These are phyloP conservation scores for Stereum hirsutum DNA, from an alignment of 1,284 basidiomycete genomes.

Conservation along the genomic window DNA sequence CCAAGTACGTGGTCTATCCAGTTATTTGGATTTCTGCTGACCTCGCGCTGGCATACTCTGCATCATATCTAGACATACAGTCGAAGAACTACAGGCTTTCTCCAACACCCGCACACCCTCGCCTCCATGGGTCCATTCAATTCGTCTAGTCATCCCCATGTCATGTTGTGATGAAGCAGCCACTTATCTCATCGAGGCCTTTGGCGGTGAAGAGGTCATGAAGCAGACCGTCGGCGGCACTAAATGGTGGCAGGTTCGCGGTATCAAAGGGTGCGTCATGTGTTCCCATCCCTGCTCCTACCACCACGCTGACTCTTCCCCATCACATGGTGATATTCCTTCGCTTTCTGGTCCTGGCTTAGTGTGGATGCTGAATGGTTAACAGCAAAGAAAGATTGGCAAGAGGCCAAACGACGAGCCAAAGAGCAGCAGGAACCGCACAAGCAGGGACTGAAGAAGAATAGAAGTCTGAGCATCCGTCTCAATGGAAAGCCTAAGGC, in stretches of 20 bases:
- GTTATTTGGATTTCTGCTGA: conserved; percentile 1
- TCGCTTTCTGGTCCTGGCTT: no score
- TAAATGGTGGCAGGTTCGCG: conserved; percentile 95
- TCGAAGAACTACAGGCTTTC: conserved; percentile 82
- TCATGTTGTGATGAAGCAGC: conserved; percentile 77
- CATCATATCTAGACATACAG: conserved; percentile 47
- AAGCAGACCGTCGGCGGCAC: conserved; percentile 78
- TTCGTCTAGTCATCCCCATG: conserved; percentile 69
- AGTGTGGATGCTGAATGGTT: conserved; percentile 92
- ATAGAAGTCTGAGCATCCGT: no score
- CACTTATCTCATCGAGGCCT: conserved; percentile 61
- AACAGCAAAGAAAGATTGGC: conserved; percentile 65
- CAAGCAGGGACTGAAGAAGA: conserved; percentile 25
- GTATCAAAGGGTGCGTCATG: conserved; percentile 51
- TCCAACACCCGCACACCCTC: conserved; percentile 81
- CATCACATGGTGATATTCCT: no score
- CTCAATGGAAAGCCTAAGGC: no score
- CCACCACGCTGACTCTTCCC: neutral
- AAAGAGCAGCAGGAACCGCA: conserved; percentile 25
- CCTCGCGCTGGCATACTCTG: neutral
- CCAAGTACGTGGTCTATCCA: conserved; percentile 21
- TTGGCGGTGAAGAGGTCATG: conserved; percentile 78
- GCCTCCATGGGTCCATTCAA: conserved; percentile 82
- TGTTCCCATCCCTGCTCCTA: neutral
- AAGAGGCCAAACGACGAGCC: conserved; percentile 44